phyloP scores from a whole-genome alignment of 1,139 yeast genomes.

The Arxiozyma slooffiae region DNA sequence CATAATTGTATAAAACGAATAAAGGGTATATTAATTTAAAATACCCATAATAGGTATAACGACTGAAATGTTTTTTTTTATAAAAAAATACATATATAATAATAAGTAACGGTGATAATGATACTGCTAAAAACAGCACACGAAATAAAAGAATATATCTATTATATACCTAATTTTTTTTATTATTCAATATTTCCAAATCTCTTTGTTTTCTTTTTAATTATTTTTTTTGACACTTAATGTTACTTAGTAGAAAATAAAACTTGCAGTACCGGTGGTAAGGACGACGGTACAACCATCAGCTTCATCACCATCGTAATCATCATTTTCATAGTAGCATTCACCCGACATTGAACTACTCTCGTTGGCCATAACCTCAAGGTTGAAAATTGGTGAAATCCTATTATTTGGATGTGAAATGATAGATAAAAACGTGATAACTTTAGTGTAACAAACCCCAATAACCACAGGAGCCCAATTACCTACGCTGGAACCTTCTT shows the following conservation, averaged over 20 bases:
- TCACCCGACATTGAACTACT: constrained; percentile 60
- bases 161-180: no score
- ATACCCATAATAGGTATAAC: not conserved
- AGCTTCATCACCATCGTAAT: constrained; percentile 54
- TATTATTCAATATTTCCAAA: not conserved
- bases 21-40: not conserved
- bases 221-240: no score
- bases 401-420: constrained; percentile 92
- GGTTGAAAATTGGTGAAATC: constrained; percentile 68
- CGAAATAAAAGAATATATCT: not conserved
- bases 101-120: no score
- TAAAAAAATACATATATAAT: no score
- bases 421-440: constrained; percentile 76
- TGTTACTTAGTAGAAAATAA: constrained; percentile 30
- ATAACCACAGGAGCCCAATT: constrained; percentile 97
- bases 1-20: not conserved
- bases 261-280: constrained; percentile 62
- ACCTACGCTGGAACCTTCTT: constrained; percentile 69
- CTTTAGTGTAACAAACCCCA: constrained; percentile 81
- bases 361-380: constrained; percentile 69
- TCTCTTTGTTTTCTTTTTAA: no score
- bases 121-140: not conserved
- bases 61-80: no score
- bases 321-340: constrained; percentile 74
- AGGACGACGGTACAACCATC: constrained; percentile 95